Base-by-base conservation (phyloP, 75 land plant genomes). In the Selaginella tamariscina region DNA sequence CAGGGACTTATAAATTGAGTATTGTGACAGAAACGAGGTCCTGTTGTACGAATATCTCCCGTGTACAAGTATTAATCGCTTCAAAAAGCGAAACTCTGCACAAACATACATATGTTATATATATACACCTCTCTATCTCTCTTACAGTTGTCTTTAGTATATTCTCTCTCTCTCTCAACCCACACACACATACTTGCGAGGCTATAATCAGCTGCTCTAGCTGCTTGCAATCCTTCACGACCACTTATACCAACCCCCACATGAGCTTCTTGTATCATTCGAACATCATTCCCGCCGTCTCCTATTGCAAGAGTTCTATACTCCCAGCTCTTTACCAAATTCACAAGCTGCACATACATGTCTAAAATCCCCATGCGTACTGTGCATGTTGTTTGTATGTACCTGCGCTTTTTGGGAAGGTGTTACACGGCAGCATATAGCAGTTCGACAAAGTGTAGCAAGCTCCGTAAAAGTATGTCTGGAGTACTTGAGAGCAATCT, bases 341-440 rank as follows among this genome's bases (percentile, higher is more conserved):
- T 80, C 56, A 94, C 98, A 73, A 94, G 96, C 98, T 94, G 85
- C 70, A 73, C 32, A 23, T 66, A 22, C 24, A 71, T 31, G 54
- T 24, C n/a, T 20, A 66, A 31, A 13, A 49, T 11, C n/a, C n/a
- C n/a, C n/a, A n/a, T n/a, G n/a, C n/a, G n/a, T n/a, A n/a, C n/a
- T n/a, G n/a, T n/a, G n/a, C n/a, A n/a, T 39, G 5, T 39, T 39
- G 49, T 5, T 59, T 59, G 13, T n/a, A 1, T 55, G n/a, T 54
- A 94, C 98, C 85, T 94, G 96, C 30, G 98, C 98, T 65, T 94
- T 94, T 63, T 94, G 98, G 24, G 88, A 85, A 68, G 98, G 98
- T 33, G 98, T 94, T 15, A 94, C 96, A 72, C 98, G 96, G 60
- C 98, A 94, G 68, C 98, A 94, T 21, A 94, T 78, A 23, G 98